phyloP scores from a whole-genome alignment of 768 basidiomycete genomes.

The Mycena rebaudengoi region DNA sequence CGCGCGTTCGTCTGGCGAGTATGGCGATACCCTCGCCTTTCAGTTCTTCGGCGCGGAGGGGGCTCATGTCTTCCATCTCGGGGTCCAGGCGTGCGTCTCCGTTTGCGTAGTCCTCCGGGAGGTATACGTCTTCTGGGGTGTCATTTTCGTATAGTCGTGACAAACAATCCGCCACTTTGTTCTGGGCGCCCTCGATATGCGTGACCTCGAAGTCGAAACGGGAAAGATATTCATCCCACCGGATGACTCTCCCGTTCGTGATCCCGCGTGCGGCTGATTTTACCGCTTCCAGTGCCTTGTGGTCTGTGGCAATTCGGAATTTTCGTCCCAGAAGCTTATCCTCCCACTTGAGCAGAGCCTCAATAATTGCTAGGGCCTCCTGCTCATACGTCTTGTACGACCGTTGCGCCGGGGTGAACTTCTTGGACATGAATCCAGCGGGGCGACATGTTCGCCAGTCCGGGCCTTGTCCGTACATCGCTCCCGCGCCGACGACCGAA shows the following conservation, averaged over 20 bases:
- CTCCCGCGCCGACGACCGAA: no score
- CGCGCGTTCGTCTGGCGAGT: background rate
- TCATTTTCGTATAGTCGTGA: slow-evolving; percentile 1
- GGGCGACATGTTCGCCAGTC: no score
- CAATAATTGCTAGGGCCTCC: no score
- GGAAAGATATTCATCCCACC: slow-evolving; percentile 1
- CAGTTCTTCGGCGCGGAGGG: background rate
- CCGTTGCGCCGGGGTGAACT: no score
- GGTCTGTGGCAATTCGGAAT: no score
- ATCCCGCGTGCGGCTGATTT: no score
- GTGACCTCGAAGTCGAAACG: background rate
- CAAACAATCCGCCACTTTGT: background rate
- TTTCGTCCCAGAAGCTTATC: no score
- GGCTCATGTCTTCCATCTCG: background rate
- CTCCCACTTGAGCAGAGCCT: no score
- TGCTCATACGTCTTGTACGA: no score
- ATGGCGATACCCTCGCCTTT: background rate
- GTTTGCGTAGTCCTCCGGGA: background rate
- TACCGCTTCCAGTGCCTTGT: no score
- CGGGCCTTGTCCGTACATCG: no score
- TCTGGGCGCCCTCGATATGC: background rate
- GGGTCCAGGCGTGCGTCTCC: background rate
- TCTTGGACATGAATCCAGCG: no score
- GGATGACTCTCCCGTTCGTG: background rate
- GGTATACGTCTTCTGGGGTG: background rate